A percentile compares a stretch with the other conserved stretches of the same genome.
phyloP scores from a whole-genome alignment of 2,329 filamentous ascomycete species.

The Chaetomium strumarium region DNA sequence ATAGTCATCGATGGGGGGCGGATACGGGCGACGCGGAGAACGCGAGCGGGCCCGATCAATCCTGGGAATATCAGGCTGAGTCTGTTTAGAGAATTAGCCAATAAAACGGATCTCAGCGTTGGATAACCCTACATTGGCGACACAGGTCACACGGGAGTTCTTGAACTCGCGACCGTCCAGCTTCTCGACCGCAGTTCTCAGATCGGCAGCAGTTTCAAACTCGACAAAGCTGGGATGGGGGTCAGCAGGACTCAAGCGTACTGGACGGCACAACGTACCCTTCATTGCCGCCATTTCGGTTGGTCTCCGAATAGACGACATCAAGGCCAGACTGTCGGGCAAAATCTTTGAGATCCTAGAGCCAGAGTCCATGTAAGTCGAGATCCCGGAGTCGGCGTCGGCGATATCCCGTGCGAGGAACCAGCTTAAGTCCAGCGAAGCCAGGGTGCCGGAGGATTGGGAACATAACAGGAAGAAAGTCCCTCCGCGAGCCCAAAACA shows the following conservation, averaged over 20 bases:
- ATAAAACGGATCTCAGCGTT: neutral
- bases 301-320: slow-evolving; percentile 96
- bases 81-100: slow-evolving; percentile 14
- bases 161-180: slow-evolving; percentile 92
- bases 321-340: slow-evolving; percentile 93
- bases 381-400: slow-evolving; percentile 44
- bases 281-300: slow-evolving; percentile 84
- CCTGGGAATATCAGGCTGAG: slow-evolving; percentile 42
- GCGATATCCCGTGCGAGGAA: slow-evolving; percentile 30
- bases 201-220: slow-evolving; percentile 86
- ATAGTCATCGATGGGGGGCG: slow-evolving; percentile 69
- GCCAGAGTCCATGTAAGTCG: slow-evolving; percentile 76
- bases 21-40: slow-evolving; percentile 61
- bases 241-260: slow-evolving; percentile 10
- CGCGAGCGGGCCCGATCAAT: slow-evolving; percentile 75
- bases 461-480: slow-evolving; percentile 12
- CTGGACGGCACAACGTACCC: slow-evolving; percentile 58
- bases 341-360: slow-evolving; percentile 99
- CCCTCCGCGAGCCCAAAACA: slow-evolving; percentile 11
- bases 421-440: slow-evolving; percentile 34
- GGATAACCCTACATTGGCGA: slow-evolving; percentile 68
- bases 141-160: slow-evolving; percentile 76
- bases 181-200: slow-evolving; percentile 89
- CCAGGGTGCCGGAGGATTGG: slow-evolving; percentile 25
- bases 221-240: slow-evolving; percentile 73